A percentile compares a stretch with the other conserved stretches of the same genome.
phyloP scores from a whole-genome alignment of 176 grass and related monocot species.

The Raddia distichophylla region DNA sequence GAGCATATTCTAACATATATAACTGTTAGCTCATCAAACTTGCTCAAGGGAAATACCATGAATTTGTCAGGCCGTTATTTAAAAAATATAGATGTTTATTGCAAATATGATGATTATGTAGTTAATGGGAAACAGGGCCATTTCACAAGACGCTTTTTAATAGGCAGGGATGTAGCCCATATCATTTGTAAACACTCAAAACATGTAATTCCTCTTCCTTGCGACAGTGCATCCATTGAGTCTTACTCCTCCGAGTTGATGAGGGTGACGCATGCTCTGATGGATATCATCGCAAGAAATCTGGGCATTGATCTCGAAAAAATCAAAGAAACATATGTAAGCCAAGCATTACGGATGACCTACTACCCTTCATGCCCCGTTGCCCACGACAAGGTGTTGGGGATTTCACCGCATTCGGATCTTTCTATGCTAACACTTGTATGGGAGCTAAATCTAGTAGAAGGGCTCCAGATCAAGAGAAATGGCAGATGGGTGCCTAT shows the following conservation, averaged over 20 bases:
- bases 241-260: slow-evolving; percentile 34
- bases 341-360: slow-evolving; percentile 34
- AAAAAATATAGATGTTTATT: no score
- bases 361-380: slow-evolving; percentile 49
- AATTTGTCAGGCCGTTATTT: no score
- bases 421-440: slow-evolving; percentile 35
- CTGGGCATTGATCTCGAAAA: slow-evolving; percentile 13
- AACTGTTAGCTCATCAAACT: no score
- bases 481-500: slow-evolving; percentile 35
- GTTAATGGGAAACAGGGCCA: no score
- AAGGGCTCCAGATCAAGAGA: slow-evolving; percentile 50
- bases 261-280: slow-evolving; percentile 29
- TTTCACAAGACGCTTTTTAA: no score
- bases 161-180: no score
- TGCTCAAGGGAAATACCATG: no score
- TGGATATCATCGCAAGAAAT: slow-evolving; percentile 37
- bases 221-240: slow-evolving; percentile 28
- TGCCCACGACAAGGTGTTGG: slow-evolving; percentile 43
- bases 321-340: slow-evolving; percentile 13
- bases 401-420: slow-evolving; percentile 50
- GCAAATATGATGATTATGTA: no score
- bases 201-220: background rate
- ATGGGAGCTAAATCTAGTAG: slow-evolving; percentile 39
- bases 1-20: no score
- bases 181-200: no score